phyloP scores from a whole-genome alignment of 352 stramenopile genomes.

The Phytophthora rubi region DNA sequence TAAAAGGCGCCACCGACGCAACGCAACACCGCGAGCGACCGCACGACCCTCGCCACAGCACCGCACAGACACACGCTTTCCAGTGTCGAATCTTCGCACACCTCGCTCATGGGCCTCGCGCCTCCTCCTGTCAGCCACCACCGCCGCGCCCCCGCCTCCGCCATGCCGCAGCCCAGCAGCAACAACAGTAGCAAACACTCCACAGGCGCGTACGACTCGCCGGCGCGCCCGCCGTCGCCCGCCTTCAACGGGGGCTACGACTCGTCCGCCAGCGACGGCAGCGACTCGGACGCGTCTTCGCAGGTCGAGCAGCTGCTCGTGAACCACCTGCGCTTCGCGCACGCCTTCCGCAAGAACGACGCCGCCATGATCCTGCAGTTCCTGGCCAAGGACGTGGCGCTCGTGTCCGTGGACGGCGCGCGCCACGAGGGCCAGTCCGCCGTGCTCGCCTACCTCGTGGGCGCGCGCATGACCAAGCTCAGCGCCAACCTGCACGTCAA shows the following conservation, averaged over 20 bases:
- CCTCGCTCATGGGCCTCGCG: constrained; percentile 30
- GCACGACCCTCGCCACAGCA: constrained; percentile 10
- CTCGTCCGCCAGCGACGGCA: constrained; percentile 8
- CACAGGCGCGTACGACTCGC: constrained; percentile 15
- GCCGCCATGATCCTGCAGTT: constrained; percentile 68
- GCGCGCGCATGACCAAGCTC: constrained; percentile 70
- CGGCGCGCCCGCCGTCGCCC: constrained; percentile 24
- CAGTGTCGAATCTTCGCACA: constrained; percentile 18
- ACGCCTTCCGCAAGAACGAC: constrained; percentile 82
- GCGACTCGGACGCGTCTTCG: constrained; percentile 19
- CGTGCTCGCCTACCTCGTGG: constrained; percentile 77
- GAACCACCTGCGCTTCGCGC: constrained; percentile 67
- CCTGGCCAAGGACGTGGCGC: constrained; percentile 61
- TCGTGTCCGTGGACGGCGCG: constrained; percentile 57
- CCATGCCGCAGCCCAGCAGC: constrained; percentile 20
- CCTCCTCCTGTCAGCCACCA: constrained; percentile 5
- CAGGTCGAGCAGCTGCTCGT: constrained; percentile 58
- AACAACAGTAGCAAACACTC: constrained; percentile 15
- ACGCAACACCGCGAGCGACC: constrained; percentile 10
- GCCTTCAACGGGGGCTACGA: constrained; percentile 19
- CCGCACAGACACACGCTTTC: neutral
- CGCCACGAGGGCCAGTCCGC: constrained; percentile 57
- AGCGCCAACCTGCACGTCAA: constrained; percentile 74
- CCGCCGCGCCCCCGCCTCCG: neutral
- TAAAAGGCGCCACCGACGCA: neutral